These are phyloP conservation scores for Phaeosphaeriaceae sp. DNA, from an alignment of 2,329 filamentous ascomycete genomes.

Conservation along the genomic window DNA sequence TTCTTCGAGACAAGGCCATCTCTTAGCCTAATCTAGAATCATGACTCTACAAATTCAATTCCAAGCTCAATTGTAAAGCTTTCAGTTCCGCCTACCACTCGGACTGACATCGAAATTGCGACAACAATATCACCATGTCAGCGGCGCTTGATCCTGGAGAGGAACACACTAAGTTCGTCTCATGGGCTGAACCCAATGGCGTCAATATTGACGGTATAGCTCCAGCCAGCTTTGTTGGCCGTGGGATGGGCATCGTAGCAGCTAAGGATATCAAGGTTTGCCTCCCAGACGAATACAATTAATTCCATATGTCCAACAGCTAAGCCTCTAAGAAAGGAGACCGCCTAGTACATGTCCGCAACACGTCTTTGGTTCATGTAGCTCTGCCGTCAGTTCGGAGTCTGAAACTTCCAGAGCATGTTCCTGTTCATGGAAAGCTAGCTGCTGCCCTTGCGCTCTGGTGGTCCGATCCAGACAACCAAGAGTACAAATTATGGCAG, in stretches of 20 bases:
- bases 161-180: slow-evolving; percentile 63
- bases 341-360: slow-evolving; percentile 69
- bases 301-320: neutral
- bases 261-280: slow-evolving; percentile 69
- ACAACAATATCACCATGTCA: slow-evolving; percentile 25
- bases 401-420: slow-evolving; percentile 58
- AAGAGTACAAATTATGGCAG: slow-evolving; percentile 63
- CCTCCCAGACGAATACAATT: slow-evolving; percentile 1
- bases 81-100: no score
- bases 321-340: slow-evolving; percentile 61
- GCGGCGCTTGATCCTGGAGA: slow-evolving; percentile 44
- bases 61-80: no score
- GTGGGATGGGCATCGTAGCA: slow-evolving; percentile 81
- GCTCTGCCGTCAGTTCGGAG: slow-evolving; percentile 61
- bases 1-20: neutral
- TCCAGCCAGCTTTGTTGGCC: slow-evolving; percentile 71
- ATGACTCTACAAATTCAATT: no score
- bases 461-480: slow-evolving; percentile 49
- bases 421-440: slow-evolving; percentile 73
- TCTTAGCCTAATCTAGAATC: no score
- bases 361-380: slow-evolving; percentile 68
- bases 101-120: neutral
- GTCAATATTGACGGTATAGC: slow-evolving; percentile 72
- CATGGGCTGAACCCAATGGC: slow-evolving; percentile 72
- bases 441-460: slow-evolving; percentile 69